A percentile compares a stretch with the other conserved stretches of the same genome.
Conservation (phyloP, 1,284 basidiomycete species). For the Puccinia horiana region DNA sequence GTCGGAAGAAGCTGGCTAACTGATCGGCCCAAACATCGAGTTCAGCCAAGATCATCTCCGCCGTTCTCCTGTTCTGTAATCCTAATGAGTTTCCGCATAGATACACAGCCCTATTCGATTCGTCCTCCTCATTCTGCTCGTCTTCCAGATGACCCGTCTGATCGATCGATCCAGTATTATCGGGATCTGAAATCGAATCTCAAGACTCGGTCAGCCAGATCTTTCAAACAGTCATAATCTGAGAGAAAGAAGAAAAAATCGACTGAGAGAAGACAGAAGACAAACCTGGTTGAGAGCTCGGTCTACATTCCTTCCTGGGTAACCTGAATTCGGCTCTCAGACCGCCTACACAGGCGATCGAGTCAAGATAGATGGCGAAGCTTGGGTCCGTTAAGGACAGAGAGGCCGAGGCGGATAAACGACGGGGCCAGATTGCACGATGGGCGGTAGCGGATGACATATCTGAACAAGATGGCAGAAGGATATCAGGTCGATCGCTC, state of each 20-base stretch:
- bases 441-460: conserved; percentile 11
- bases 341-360: conserved; percentile 32
- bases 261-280: neutral
- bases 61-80: conserved; percentile 72
- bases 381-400: conserved; percentile 39
- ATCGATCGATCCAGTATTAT: conserved; percentile 18
- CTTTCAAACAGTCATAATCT: neutral
- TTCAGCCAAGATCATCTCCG: conserved; percentile 76
- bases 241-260: neutral
- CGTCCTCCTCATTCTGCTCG: conserved; percentile 35
- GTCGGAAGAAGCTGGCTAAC: conserved; percentile 65
- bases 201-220: neutral
- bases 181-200: neutral
- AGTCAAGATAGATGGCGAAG: conserved; percentile 44
- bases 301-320: conserved; percentile 1
- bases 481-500: no score
- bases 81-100: conserved; percentile 97
- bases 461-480: neutral
- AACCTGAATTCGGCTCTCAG: conserved; percentile 41
- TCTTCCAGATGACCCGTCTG: neutral
- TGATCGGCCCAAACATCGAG: conserved; percentile 79
- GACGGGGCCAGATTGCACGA: conserved; percentile 40
- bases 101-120: conserved; percentile 68
- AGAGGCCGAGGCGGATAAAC: conserved; percentile 42
- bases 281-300: conserved; percentile 9